These are phyloP conservation scores for Hericium erinaceus DNA, from an alignment of 768 basidiomycete genomes.

Conservation along the genomic window DNA sequence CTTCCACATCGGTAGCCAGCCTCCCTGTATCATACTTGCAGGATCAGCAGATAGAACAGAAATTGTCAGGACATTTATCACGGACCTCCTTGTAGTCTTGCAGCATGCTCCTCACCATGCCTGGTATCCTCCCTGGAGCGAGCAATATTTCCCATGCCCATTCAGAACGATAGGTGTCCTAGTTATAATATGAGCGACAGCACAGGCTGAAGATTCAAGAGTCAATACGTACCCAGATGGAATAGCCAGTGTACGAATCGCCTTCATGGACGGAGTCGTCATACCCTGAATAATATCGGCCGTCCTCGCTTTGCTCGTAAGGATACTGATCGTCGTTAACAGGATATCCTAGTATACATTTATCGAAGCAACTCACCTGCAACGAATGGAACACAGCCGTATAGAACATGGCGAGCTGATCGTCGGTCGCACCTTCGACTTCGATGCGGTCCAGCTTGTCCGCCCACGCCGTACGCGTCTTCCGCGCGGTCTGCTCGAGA, in stretches of 20 bases:
- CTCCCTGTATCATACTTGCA: slow-evolving; percentile 32
- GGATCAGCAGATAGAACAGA: background rate
- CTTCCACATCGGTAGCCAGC: slow-evolving; percentile 90
- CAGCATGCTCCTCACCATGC: slow-evolving; percentile 73
- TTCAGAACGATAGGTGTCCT: slow-evolving; percentile 73
- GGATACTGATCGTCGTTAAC: slow-evolving; percentile 50
- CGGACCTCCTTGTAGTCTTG: slow-evolving; percentile 62
- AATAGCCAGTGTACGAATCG: slow-evolving; percentile 70
- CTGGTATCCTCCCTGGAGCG: slow-evolving; percentile 63
- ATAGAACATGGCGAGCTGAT: slow-evolving; percentile 32
- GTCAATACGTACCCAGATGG: slow-evolving; percentile 51
- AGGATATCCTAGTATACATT: background rate
- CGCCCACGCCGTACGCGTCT: slow-evolving; percentile 27
- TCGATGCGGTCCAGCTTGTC: slow-evolving; percentile 32
- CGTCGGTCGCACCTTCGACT: slow-evolving; percentile 25
- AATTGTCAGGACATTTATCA: background rate
- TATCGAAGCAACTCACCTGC: slow-evolving; percentile 29
- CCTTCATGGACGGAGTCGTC: slow-evolving; percentile 55
- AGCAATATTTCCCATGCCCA: slow-evolving; percentile 76
- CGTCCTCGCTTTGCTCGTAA: slow-evolving; percentile 61
- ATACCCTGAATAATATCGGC: slow-evolving; percentile 69
- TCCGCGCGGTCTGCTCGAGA: slow-evolving; percentile 28
- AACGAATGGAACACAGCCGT: slow-evolving; percentile 57
- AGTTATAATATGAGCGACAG: background rate
- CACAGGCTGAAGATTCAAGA: background rate